Percentiles rank a stretch among this genome's conserved stretches.
Conservation (phyloP, 1,139 yeast species). For the Citeromyces hawaiiensis region DNA sequence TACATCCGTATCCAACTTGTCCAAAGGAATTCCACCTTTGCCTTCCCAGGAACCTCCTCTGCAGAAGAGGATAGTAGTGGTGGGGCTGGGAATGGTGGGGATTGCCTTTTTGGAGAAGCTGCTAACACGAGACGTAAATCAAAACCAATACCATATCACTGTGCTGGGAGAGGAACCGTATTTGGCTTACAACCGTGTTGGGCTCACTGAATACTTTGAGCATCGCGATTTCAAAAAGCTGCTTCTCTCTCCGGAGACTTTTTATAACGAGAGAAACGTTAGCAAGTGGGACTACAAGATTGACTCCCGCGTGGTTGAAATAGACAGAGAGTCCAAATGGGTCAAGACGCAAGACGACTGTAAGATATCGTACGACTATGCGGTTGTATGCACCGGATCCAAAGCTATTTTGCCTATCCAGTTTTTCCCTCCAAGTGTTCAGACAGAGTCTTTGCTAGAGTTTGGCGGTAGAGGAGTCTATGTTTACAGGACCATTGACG, state of each 20-base stretch:
- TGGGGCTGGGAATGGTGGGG: constrained; percentile 23
- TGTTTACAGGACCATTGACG: constrained; percentile 20
- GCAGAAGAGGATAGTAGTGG: constrained; percentile 11
- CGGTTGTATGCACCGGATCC: constrained; percentile 20
- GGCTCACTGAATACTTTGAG: constrained; percentile 19
- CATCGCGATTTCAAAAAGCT: constrained; percentile 16
- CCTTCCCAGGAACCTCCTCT: constrained; percentile 5
- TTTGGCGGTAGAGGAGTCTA: constrained; percentile 15
- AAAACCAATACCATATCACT: constrained; percentile 13
- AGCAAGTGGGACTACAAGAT: constrained; percentile 17
- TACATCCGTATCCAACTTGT: background rate
- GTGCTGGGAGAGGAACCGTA: constrained; percentile 20
- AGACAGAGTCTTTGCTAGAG: constrained; percentile 4
- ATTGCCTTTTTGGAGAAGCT: constrained; percentile 18
- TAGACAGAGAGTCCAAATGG: constrained; percentile 11
- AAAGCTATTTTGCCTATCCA: constrained; percentile 16
- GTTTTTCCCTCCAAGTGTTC: constrained; percentile 9
- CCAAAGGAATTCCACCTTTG: constrained; percentile 12
- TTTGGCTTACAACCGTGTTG: constrained; percentile 20
- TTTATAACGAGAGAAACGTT: constrained; percentile 15
- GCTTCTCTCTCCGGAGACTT: constrained; percentile 16
- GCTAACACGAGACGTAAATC: constrained; percentile 14
- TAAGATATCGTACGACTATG: constrained; percentile 12
- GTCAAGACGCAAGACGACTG: constrained; percentile 13
- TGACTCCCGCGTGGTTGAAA: constrained; percentile 14